Conservation (phyloP, 371 early-diverging fungal genomes). For the Rhizopus sp. region DNA sequence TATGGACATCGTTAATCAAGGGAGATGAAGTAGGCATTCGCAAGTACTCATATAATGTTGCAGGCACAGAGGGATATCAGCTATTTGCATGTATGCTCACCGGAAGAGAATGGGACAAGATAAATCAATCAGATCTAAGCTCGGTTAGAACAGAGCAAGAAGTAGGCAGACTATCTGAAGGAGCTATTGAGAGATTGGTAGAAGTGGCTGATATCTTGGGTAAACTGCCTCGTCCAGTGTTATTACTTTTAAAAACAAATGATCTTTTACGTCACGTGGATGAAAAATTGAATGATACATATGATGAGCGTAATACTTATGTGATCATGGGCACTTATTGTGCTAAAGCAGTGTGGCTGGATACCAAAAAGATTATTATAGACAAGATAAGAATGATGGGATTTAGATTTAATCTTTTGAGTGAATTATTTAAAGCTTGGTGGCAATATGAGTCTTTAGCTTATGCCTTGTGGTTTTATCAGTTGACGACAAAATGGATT, state of each 20-base stretch:
- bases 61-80: conserved; percentile 75
- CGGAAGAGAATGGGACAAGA: conserved; percentile 81
- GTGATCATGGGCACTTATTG: conserved; percentile 61
- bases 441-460: conserved; percentile 44
- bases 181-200: conserved; percentile 57
- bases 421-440: conserved; percentile 37
- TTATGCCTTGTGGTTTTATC: conserved; percentile 41
- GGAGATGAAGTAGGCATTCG: conserved; percentile 75
- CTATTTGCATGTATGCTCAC: conserved; percentile 87
- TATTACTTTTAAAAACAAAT: conserved; percentile 89
- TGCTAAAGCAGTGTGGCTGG: conserved; percentile 56
- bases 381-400: conserved; percentile 40
- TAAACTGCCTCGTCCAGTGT: conserved; percentile 77
- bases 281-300: conserved; percentile 43
- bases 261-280: conserved; percentile 77
- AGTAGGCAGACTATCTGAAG: conserved; percentile 36
- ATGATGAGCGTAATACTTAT: conserved; percentile 51
- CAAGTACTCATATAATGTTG: conserved; percentile 53
- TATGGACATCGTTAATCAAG: conserved; percentile 84
- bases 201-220: conserved; percentile 84
- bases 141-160: conserved; percentile 52
- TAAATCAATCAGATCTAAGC: conserved; percentile 40
- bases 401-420: conserved; percentile 28
- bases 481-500: conserved; percentile 10
- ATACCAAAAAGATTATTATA: conserved; percentile 23